These are phyloP conservation scores for Phialophora macrospora DNA, from an alignment of 2,329 filamentous ascomycete species.

Conservation along the genomic window DNA sequence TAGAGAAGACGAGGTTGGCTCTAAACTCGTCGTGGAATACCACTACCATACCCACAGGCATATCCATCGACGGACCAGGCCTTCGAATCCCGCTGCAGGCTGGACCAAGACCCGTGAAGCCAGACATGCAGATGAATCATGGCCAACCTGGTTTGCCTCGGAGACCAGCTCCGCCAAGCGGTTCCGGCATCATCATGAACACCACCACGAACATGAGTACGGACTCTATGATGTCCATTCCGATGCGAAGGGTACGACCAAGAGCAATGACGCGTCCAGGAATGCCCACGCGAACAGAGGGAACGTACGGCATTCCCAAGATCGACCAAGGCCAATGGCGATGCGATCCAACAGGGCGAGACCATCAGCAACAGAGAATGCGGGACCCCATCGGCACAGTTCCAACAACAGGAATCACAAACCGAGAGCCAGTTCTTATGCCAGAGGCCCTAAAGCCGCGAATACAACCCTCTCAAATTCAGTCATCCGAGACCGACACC, in stretches of 20 bases:
- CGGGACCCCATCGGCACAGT: not conserved
- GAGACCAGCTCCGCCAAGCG: constrained; percentile 14
- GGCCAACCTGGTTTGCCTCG: constrained; percentile 23
- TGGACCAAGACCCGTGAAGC: constrained; percentile 16
- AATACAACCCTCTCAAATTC: constrained; percentile 2
- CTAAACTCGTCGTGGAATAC: constrained; percentile 39
- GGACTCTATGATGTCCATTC: constrained; percentile 26
- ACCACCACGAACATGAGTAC: constrained; percentile 25
- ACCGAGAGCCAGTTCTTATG: constrained; percentile 12
- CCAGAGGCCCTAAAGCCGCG: constrained; percentile 25
- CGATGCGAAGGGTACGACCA: constrained; percentile 28
- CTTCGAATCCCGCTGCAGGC: constrained; percentile 14
- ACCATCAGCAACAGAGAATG: not conserved
- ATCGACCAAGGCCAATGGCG: constrained; percentile 17
- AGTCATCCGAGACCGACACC: not conserved
- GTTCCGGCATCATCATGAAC: constrained; percentile 34
- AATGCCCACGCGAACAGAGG: constrained; percentile 27
- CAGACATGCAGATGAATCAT: constrained; percentile 19
- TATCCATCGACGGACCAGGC: constrained; percentile 40
- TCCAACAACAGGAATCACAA: not conserved
- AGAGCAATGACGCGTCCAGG: constrained; percentile 26
- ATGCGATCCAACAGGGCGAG: constrained; percentile 5
- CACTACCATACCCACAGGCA: constrained; percentile 50
- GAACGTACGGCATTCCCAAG: constrained; percentile 29
- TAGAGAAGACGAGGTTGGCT: constrained; percentile 20